These are phyloP conservation scores for Solanum hybrid DNA, from an alignment of 305 asterid species.

Conservation along the genomic window DNA sequence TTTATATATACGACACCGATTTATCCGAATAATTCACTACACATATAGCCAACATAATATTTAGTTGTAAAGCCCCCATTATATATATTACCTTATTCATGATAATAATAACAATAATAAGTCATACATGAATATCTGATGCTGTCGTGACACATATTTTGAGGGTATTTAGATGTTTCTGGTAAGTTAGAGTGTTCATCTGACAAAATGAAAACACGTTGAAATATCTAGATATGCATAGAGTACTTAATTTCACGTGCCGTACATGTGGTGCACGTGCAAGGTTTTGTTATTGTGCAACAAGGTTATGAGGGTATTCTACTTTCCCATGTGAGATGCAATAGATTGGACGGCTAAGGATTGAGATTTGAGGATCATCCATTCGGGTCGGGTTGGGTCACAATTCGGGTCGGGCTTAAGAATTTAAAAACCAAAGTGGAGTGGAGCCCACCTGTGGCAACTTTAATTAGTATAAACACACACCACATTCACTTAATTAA, in stretches of 20 bases:
- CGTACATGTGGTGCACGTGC: conserved; percentile 31
- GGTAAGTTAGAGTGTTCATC: background rate
- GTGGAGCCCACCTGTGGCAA: background rate
- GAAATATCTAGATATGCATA: no score
- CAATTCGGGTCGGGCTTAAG: background rate
- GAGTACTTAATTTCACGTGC: conserved; percentile 17
- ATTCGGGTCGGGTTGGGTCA: background rate
- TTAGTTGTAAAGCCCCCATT: background rate
- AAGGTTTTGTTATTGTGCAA: conserved; percentile 10
- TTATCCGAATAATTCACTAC: background rate
- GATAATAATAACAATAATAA: no score
- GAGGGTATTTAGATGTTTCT: rapidly evolving
- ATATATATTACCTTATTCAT: no score
- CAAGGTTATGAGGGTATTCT: background rate
- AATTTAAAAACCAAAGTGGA: background rate
- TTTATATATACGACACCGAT: background rate
- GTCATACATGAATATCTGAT: background rate
- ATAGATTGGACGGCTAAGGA: background rate
- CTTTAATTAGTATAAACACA: conserved; percentile 14
- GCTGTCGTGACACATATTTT: background rate
- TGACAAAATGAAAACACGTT: background rate
- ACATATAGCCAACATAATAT: background rate
- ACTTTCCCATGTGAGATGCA: conserved; percentile 12
- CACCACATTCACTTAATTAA: conserved; percentile 11
- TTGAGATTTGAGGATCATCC: background rate